Evolutionary conservation across 306 rosid genomes (phyloP), one percentile per base, ranked within the genome.

Genomic region (Malus asiatica): DNA sequence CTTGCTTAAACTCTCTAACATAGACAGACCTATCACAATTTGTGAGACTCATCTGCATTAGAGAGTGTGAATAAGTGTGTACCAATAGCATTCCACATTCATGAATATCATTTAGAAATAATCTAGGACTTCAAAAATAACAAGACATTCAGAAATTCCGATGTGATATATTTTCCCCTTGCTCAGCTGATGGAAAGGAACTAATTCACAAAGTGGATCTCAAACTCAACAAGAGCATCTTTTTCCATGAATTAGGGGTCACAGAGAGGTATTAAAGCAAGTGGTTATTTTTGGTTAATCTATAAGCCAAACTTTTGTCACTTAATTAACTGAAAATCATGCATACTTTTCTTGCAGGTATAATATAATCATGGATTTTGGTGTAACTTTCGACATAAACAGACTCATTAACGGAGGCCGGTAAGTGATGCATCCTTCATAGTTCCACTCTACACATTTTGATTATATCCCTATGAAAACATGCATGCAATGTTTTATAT

Each of bases 361-460:
- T 82, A 85, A 76, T 71, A 87, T 91, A 72, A 84, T 91, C 57
- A 68, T 89, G 91, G 97, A 93, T 85, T 85, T 85, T 78, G 86
- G 92, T 9, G 79, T 87, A 48, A 90, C 87, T 40, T 68, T 93
- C 68, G 90, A 88, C 80, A 70, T 88, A 33, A 78, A 78, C 59
- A 81, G 93, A 82, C 81, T 87, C 11, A 48, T 88, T 6, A 71
- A 64, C 6, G 96, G 93, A 71, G 96, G 92, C 81, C 83, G 67
- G 95, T 90, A 79, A 89, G 97, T 87, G 25, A 55, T 44, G 2
- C 32, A 8, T 32, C 23, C 53, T 72, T 38, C 30, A 32, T 32
- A 7, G 38, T 65, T 65, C 45, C 46, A 63, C 19, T 29, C 42
- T 13, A 14, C 67, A 8, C 7, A 9, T 55, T 9, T 22, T 64